These are phyloP conservation scores for Verticillium dahliae DNA, from an alignment of 2,329 filamentous ascomycete species.

Conservation along the genomic window DNA sequence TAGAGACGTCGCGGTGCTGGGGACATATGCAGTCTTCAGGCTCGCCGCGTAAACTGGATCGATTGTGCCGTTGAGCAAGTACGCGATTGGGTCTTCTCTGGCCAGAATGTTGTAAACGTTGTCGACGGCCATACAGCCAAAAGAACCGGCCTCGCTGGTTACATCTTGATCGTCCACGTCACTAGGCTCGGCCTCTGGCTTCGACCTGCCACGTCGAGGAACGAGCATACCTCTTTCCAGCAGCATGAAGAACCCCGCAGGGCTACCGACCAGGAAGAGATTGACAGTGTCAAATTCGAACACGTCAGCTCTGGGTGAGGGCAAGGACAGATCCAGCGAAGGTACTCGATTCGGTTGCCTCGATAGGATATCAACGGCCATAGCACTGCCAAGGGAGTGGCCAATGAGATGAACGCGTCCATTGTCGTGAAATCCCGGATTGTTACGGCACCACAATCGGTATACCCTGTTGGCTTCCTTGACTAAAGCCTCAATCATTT, in stretches of 20 bases:
- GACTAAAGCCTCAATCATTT: conserved; percentile 87
- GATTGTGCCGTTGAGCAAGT: conserved; percentile 84
- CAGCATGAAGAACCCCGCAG: conserved; percentile 85
- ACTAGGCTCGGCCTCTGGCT: conserved; percentile 64
- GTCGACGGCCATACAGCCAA: conserved; percentile 88
- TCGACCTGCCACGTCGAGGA: conserved; percentile 69
- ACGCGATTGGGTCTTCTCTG: conserved; percentile 71
- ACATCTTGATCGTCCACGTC: conserved; percentile 53
- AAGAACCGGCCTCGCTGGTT: conserved; percentile 70
- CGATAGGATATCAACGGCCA: conserved; percentile 87
- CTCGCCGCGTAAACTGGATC: conserved; percentile 73
- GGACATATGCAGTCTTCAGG: conserved; percentile 73
- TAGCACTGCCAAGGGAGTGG: conserved; percentile 89
- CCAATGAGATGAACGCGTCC: conserved; percentile 89
- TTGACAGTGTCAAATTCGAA: conserved; percentile 93
- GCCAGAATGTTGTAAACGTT: conserved; percentile 92
- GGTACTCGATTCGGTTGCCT: conserved; percentile 74
- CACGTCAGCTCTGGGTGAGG: conserved; percentile 42
- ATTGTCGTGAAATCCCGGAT: conserved; percentile 72
- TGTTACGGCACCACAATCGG: conserved; percentile 88
- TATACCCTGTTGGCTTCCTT: conserved; percentile 94
- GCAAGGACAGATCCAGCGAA: conserved; percentile 32
- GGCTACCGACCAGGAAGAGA: conserved; percentile 84
- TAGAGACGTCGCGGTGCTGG: conserved; percentile 61
- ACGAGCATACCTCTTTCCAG: conserved; percentile 67